Evolutionary conservation across 176 grass and related monocot genomes (phyloP).

Genomic region (Cymbopogon citratus): DNA sequence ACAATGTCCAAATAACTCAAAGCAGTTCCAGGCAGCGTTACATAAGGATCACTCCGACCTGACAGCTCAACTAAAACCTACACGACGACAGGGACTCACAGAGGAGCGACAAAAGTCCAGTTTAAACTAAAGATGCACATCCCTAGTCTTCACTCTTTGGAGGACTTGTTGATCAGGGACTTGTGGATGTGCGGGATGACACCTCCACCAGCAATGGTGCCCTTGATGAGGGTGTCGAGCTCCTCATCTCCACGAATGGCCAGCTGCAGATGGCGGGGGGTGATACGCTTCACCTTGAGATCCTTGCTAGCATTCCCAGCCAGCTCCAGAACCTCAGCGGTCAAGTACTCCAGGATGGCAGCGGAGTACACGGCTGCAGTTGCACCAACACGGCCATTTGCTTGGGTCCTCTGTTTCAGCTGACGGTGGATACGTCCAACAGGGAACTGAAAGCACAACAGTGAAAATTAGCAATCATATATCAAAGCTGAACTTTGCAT

Average conservation of each 20-base stretch:
- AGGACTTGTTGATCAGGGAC: conserved; percentile 73
- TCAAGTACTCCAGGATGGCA: conserved; percentile 66
- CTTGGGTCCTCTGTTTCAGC: conserved; percentile 55
- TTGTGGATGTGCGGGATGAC: conserved; percentile 78
- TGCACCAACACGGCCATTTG: conserved; percentile 65
- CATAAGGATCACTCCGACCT: conserved; percentile 16
- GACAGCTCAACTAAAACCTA: conserved; percentile 35
- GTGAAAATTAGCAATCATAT: background rate
- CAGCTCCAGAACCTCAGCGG: conserved; percentile 52
- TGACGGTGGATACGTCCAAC: conserved; percentile 69
- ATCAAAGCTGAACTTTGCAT: background rate
- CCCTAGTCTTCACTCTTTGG: conserved; percentile 59
- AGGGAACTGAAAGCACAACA: conserved; percentile 44
- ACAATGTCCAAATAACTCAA: conserved; percentile 26
- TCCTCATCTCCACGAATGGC: conserved; percentile 72
- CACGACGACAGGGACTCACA: conserved; percentile 16
- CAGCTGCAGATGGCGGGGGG: conserved; percentile 63
- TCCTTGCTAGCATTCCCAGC: conserved; percentile 73
- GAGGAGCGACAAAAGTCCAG: background rate
- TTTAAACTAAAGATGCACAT: conserved; percentile 35
- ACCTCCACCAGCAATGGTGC: conserved; percentile 65
- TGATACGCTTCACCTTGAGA: conserved; percentile 74
- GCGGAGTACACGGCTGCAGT: conserved; percentile 64
- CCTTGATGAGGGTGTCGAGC: conserved; percentile 72
- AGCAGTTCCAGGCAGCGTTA: conserved; percentile 32